Evolutionary conservation across 495 filamentous ascomycete species (phyloP), one percentile per base, ranked within the genome.

Genomic region (Xylona heveae): DNA sequence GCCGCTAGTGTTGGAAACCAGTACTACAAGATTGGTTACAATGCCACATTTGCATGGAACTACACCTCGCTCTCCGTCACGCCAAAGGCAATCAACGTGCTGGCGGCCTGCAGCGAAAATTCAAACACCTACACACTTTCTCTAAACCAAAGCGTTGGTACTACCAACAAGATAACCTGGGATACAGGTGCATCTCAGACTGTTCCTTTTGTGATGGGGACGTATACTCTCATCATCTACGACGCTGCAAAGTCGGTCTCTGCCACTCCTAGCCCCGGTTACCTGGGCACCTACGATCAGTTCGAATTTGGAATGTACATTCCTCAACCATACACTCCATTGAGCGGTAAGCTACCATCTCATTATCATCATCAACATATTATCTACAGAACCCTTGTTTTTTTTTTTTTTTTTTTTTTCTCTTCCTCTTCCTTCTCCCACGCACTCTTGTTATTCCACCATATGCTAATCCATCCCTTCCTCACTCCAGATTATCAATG

Each of bases 1-100:
- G 54, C 57, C 19, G 37, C 52, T 3, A 51, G 60, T 1, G 59
- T 58, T 4, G 64, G 68, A 5, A 55, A 67, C 3, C 68, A 71
- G 38, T 79, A 81, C 46, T 95, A 81, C 69, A 85, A 85, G 52
- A 76, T 95, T 46, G 78, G 77, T 12, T 72, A 94, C 23, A 62
- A 62, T 33, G 59, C 92, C 10, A 93, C 82, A 1, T 85, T 85
- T 51, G 72, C 57, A 0, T 97, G 85, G 84, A 94, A 94, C 53
- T 95, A 93, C 57, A 97, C 88, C 1, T 81, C 75, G 27, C 58
- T 97, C 24, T 64, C 65, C 19, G 71, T 71, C 12, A 74, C 70
- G 1, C 88, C 88, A 0, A 70, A 67, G 2, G 73, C 68, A 19
- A 54, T 97, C 42, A 78, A 97, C 42, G 66, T 94, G 3, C 53